Percentiles rank a stretch among this genome's conserved stretches.
phyloP scores from a whole-genome alignment of 2,329 filamentous ascomycete species.

The Aspergillus terreus region DNA sequence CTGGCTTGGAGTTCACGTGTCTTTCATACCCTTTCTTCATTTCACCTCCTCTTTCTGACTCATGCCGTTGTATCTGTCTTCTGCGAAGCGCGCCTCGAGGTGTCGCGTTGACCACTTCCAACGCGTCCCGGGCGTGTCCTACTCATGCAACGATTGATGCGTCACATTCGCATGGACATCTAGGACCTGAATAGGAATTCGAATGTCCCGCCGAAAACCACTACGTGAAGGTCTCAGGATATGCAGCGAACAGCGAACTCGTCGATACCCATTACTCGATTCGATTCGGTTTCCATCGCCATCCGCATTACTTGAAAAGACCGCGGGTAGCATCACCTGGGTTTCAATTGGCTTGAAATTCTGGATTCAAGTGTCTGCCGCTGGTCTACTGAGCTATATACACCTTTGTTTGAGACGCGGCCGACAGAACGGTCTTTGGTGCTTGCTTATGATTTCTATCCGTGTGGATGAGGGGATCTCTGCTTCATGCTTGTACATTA shows the following conservation, averaged over 20 bases:
- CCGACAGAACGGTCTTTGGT: neutral
- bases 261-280: slow-evolving; percentile 29
- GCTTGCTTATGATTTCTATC: neutral
- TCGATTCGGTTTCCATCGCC: neutral
- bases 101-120: no score
- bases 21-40: slow-evolving; percentile 13
- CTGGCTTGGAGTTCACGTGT: slow-evolving; percentile 22
- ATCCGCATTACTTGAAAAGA: no score
- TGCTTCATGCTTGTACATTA: neutral
- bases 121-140: no score
- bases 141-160: no score
- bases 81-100: no score
- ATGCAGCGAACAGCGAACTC: slow-evolving; percentile 18
- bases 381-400: neutral
- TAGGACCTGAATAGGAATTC: no score
- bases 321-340: no score
- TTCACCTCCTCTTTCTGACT: slow-evolving; percentile 5
- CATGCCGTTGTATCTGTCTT: neutral
- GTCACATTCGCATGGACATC: no score
- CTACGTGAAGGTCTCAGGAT: slow-evolving; percentile 8
- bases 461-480: no score
- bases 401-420: neutral
- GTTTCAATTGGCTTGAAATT: no score
- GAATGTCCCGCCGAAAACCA: neutral
- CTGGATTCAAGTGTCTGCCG: neutral